phyloP scores from a whole-genome alignment of 2,329 filamentous ascomycete species.

The Amesomyces nigricolor region DNA sequence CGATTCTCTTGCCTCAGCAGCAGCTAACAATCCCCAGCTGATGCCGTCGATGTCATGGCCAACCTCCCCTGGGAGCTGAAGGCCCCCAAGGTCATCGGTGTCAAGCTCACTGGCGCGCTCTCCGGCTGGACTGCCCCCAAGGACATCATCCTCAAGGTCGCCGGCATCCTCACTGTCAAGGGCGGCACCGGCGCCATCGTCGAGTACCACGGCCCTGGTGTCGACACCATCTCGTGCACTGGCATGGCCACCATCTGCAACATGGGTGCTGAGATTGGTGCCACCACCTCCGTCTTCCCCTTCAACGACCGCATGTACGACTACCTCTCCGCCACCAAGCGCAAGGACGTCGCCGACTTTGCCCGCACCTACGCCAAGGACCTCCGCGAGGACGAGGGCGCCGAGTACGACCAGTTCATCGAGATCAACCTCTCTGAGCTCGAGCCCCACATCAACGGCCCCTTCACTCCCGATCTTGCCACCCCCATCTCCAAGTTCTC shows the following conservation, averaged over 20 bases:
- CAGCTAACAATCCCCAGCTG: constrained; percentile 46
- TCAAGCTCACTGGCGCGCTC: constrained; percentile 85
- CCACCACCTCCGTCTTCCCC: constrained; percentile 91
- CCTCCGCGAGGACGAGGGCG: constrained; percentile 80
- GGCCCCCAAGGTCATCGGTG: constrained; percentile 94
- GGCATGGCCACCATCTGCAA: constrained; percentile 38
- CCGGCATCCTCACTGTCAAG: constrained; percentile 95
- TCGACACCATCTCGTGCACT: constrained; percentile 68
- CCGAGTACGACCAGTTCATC: constrained; percentile 92
- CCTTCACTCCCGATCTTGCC: constrained; percentile 96
- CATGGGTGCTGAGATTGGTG: constrained; percentile 59
- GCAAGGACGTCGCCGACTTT: constrained; percentile 84
- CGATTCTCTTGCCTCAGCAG: no score
- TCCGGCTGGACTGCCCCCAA: constrained; percentile 92
- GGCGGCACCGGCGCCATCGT: constrained; percentile 91
- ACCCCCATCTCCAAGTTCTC: constrained; percentile 98
- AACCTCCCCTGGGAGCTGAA: constrained; percentile 97
- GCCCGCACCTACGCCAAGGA: constrained; percentile 78
- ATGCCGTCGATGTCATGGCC: constrained; percentile 98
- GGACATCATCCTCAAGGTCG: constrained; percentile 96
- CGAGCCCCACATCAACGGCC: constrained; percentile 97
- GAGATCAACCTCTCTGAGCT: constrained; percentile 94
- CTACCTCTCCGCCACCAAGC: constrained; percentile 88
- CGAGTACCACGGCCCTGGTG: constrained; percentile 71
- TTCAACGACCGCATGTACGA: constrained; percentile 99